These are phyloP conservation scores for Phytopythium vexans DNA, from an alignment of 352 stramenopile genomes.

Conservation along the genomic window DNA sequence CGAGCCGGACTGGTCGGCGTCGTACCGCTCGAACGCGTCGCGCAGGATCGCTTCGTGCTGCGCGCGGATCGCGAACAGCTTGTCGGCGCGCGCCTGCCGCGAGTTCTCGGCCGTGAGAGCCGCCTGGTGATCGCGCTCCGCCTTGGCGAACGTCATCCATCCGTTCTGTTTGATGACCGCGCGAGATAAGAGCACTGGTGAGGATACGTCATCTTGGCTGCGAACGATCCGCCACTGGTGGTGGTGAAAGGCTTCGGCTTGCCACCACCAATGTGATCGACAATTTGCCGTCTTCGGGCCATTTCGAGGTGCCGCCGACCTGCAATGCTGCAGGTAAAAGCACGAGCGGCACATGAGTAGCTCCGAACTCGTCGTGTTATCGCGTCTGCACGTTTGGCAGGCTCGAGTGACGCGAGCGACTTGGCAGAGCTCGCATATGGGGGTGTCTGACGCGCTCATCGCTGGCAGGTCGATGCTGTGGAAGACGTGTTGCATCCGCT, in stretches of 20 bases:
- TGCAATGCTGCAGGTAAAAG: constrained; percentile 24
- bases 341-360: constrained; percentile 12
- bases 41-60: constrained; percentile 41
- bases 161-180: constrained; percentile 19
- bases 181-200: not conserved
- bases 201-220: not conserved
- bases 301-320: not conserved
- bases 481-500: constrained; percentile 29
- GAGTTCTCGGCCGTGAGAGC: constrained; percentile 5
- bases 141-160: constrained; percentile 14
- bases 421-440: constrained; percentile 25
- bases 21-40: constrained; percentile 42
- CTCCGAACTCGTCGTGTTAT: too few relatives aligned
- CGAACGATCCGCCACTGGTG: constrained; percentile 18
- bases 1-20: constrained; percentile 31
- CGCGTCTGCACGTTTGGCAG: constrained; percentile 16
- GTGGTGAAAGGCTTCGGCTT: constrained; percentile 12
- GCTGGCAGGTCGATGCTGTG: constrained; percentile 25
- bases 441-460: constrained; percentile 10
- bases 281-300: not conserved
- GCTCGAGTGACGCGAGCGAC: constrained; percentile 9
- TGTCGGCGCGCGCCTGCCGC: constrained; percentile 15
- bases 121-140: constrained; percentile 3
- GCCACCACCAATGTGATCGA: constrained; percentile 19
- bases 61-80: constrained; percentile 24